These are phyloP conservation scores for Batrachochytrium dendrobatidis DNA, from an alignment of 371 early-diverging fungal species.

Conservation along the genomic window DNA sequence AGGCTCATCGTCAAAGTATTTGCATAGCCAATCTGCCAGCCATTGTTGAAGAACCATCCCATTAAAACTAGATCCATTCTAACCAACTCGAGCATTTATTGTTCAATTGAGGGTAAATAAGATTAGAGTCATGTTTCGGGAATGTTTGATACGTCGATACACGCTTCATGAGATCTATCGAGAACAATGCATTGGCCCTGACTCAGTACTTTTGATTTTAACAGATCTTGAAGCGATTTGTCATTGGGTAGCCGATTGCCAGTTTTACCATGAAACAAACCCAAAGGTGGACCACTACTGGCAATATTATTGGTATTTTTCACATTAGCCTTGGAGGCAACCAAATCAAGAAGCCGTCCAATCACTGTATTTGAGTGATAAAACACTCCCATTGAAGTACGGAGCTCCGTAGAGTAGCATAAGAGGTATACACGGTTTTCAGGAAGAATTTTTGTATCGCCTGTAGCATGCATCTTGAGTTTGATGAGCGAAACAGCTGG, in stretches of 20 bases:
- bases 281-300: background rate
- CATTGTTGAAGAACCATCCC: too few species aligned
- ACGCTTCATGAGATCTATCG: background rate
- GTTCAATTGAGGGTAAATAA: too few species aligned
- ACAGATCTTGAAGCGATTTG: background rate
- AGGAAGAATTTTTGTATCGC: background rate
- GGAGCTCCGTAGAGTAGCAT: too few species aligned
- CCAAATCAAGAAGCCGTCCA: background rate
- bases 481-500: background rate
- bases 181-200: background rate
- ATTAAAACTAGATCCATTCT: too few species aligned
- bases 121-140: too few species aligned
- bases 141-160: too few species aligned
- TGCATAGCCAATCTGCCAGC: too few species aligned
- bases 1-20: too few species aligned
- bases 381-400: background rate
- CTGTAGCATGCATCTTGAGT: background rate
- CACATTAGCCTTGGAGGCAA: background rate
- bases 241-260: background rate
- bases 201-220: background rate
- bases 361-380: background rate
- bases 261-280: background rate
- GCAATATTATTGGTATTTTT: slow-evolving; percentile 1
- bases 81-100: too few species aligned
- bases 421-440: background rate